Conservation (phyloP, 257 asterid genomes). For the Capsicum pubescens region DNA sequence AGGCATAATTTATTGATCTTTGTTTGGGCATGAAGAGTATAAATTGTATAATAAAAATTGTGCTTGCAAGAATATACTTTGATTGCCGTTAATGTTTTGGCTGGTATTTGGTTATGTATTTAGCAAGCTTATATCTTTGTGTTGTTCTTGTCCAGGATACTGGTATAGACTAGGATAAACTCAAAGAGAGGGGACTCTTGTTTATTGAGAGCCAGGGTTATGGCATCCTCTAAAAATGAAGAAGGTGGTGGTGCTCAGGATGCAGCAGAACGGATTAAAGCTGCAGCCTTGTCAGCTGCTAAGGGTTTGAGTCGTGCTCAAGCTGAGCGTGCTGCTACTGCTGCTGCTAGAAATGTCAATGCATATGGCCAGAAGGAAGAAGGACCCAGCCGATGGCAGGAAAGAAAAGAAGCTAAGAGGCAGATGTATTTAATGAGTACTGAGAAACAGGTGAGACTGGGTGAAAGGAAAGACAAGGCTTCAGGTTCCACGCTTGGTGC, state of each 20-base stretch:
- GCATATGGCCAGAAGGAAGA: too few relatives aligned
- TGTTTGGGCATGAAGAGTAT: not conserved
- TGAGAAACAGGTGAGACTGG: too few relatives aligned
- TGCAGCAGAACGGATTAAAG: conserved; percentile 88
- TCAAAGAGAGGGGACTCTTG: too few relatives aligned
- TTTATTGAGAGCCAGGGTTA: not conserved
- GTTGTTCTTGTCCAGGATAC: not conserved
- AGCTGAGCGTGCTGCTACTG: conserved; percentile 97
- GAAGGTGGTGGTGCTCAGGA: conserved; percentile 62
- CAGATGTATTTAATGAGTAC: too few relatives aligned
- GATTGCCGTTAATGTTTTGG: too few relatives aligned
- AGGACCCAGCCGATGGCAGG: too few relatives aligned
- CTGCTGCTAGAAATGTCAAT: conserved; percentile 54
- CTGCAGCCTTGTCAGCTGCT: conserved; percentile 87
- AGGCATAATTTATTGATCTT: not conserved
- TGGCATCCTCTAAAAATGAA: conserved; percentile 59
- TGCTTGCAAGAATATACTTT: too few relatives aligned
- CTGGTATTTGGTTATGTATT: too few relatives aligned
- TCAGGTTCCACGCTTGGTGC: conserved; percentile 52
- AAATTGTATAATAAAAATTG: too few relatives aligned
- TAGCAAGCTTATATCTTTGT: too few relatives aligned
- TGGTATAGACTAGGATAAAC: too few relatives aligned
- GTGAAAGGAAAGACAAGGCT: conserved; percentile 7
- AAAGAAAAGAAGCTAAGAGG: too few relatives aligned
- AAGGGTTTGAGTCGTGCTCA: conserved; percentile 98